Percentiles rank a stretch among this genome's conserved stretches.
These are phyloP conservation scores for Paraphoma sp. DNA, from an alignment of 2,329 filamentous ascomycete species.

Conservation along the genomic window DNA sequence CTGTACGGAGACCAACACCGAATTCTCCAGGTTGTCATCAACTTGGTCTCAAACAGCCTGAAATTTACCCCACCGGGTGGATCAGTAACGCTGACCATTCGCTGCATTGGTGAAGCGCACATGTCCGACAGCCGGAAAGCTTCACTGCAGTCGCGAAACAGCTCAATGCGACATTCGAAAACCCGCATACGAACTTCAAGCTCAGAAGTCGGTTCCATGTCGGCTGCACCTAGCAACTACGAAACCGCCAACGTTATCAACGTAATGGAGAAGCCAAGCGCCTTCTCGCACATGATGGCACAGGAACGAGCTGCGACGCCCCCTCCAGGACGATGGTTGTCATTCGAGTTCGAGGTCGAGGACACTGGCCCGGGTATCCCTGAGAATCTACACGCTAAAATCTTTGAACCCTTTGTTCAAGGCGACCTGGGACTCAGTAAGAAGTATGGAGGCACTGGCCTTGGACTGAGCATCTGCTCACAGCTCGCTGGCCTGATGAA, in stretches of 20 bases:
- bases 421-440: conserved; percentile 89
- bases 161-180: conserved; percentile 47
- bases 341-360: conserved; percentile 87
- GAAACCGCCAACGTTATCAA: conserved; percentile 56
- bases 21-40: conserved; percentile 92
- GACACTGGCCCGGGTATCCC: conserved; percentile 90
- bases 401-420: conserved; percentile 95
- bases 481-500: conserved; percentile 86
- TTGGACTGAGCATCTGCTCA: conserved; percentile 87
- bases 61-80: conserved; percentile 87
- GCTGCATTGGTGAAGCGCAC: conserved; percentile 69
- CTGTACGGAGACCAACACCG: conserved; percentile 93
- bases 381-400: conserved; percentile 75
- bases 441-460: conserved; percentile 86
- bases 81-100: conserved; percentile 76
- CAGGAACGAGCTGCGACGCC: conserved; percentile 46
- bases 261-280: conserved; percentile 46
- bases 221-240: conserved; percentile 35
- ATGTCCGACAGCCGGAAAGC: conserved; percentile 51
- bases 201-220: conserved; percentile 40
- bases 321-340: conserved; percentile 70
- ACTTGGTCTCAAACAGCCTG: conserved; percentile 87
- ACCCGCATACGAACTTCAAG: conserved; percentile 34
- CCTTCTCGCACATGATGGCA: conserved; percentile 43
- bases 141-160: conserved; percentile 53